phyloP scores from a whole-genome alignment of 169 alveolate genomes.

The Plasmodium billcollinsi region DNA sequence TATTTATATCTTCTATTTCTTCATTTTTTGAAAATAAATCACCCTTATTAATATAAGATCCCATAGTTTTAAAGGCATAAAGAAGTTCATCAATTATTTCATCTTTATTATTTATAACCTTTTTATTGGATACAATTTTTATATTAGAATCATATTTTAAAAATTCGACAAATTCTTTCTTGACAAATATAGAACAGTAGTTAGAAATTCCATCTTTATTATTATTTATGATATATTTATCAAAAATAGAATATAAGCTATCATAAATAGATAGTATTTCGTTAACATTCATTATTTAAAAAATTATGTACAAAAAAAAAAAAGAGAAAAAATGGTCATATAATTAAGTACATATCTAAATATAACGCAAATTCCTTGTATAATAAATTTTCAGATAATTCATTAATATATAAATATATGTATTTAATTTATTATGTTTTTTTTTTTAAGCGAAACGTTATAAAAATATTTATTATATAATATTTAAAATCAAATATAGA shows the following conservation, averaged over 20 bases:
- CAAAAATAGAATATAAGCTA: constrained; percentile 33
- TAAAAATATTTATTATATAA: no score
- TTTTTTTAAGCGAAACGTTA: no score
- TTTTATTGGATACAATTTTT: not conserved
- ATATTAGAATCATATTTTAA: not conserved
- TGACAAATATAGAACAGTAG: constrained; percentile 23
- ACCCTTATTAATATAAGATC: constrained; percentile 15
- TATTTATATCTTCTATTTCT: constrained; percentile 50
- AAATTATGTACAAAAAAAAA: no score
- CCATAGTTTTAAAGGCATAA: constrained; percentile 35
- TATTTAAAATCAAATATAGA: no score
- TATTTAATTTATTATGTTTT: no score
- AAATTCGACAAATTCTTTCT: constrained; percentile 31
- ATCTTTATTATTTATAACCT: constrained; percentile 21
- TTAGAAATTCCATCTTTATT: not conserved
- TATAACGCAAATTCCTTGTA: no score
- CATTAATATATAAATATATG: no score
- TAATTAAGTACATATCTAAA: no score
- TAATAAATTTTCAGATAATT: no score
- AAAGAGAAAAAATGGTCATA: no score
- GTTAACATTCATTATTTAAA: not conserved
- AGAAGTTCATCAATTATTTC: constrained; percentile 49
- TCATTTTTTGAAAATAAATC: constrained; percentile 57
- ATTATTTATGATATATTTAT: constrained; percentile 29
- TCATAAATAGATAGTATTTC: constrained; percentile 16